Base-by-base conservation (phyloP, 495 filamentous ascomycete species). In the Hypomontagnella submonticulosa region DNA sequence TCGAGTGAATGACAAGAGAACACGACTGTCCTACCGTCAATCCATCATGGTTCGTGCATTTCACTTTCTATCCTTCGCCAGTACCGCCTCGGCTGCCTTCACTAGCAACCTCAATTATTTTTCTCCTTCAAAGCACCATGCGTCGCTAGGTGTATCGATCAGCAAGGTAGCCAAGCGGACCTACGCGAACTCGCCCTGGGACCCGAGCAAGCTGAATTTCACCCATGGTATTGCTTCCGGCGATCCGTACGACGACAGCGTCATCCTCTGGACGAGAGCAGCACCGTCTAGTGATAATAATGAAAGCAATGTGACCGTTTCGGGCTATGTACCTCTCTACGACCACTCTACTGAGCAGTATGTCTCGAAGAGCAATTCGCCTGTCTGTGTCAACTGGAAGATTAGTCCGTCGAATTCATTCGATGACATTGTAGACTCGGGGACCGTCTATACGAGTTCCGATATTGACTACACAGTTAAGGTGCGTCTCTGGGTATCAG, bases 391-490 rank as follows among this genome's bases (percentile, higher is more conserved):
- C 0, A 73, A 83, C 16, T 89, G 82, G 75, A 72, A 73, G 18
- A 73, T 75, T 11, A 72, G 76, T 32, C 61, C 57, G 6, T 77
- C 82, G 54, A 54, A 76, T 23, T 66, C 64, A 16, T 74, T 85
- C 9, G 49, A 63, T 9, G 55, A 74, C 11, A 65, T 83, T 16
- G 78, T 79, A 4, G 75, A 79, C 49, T 66, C 72, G 7, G 86
- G 87, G 3, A 83, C 72, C 4, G 85, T 76, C 1, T 88, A 85
- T 69, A 90, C 87, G 0, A 86, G 77, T 44, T 85, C 82, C 5
- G 87, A 90, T 70, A 81, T 89, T 33, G 87, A 90, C 57, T 90
- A 84, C 59, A 90, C 87, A 7, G 80, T 89, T 46, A 89, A 90
- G 75, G 83, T 80, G 70, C 15, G 50, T 15, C 5, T 8, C 4